These are phyloP conservation scores for Amanita polypyramis DNA, from an alignment of 768 basidiomycete genomes.

Conservation along the genomic window DNA sequence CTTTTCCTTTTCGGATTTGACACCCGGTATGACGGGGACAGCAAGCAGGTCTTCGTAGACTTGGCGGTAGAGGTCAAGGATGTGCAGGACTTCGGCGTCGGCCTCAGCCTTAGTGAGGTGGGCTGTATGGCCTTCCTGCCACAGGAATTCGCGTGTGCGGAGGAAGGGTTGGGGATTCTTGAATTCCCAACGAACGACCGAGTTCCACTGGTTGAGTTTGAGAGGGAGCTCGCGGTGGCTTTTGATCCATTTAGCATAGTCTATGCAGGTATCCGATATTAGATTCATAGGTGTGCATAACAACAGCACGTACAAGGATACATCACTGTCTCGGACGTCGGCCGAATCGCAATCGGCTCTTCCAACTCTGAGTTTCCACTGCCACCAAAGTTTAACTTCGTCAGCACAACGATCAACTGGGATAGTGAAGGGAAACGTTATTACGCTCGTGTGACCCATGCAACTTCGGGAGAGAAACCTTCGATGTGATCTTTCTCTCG, in stretches of 20 bases:
- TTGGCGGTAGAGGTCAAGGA: conserved; percentile 90
- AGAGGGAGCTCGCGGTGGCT: conserved; percentile 94
- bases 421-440: background rate
- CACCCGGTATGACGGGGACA: conserved; percentile 91
- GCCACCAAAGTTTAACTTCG: background rate
- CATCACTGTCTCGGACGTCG: conserved; percentile 98
- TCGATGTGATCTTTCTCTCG: conserved; percentile 98
- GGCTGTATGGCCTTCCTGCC: conserved; percentile 99
- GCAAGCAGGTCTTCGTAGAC: conserved; percentile 97
- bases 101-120: conserved; percentile 84
- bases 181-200: conserved; percentile 99
- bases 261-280: too few relatives aligned
- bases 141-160: conserved; percentile 98
- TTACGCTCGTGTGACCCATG: conserved; percentile 98
- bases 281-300: too few relatives aligned
- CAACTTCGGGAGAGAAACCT: conserved; percentile 98
- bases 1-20: conserved; percentile 99
- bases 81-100: conserved; percentile 83
- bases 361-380: conserved; percentile 91
- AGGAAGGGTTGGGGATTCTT: conserved; percentile 99
- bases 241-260: conserved; percentile 99
- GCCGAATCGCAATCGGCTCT: conserved; percentile 95
- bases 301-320: conserved; percentile 94
- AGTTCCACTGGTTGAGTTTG: conserved; percentile 99
- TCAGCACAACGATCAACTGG: background rate